Evolutionary conservation across 2,329 filamentous ascomycete species (phyloP).

Genomic region (Arthrobotrys entomopaga): DNA sequence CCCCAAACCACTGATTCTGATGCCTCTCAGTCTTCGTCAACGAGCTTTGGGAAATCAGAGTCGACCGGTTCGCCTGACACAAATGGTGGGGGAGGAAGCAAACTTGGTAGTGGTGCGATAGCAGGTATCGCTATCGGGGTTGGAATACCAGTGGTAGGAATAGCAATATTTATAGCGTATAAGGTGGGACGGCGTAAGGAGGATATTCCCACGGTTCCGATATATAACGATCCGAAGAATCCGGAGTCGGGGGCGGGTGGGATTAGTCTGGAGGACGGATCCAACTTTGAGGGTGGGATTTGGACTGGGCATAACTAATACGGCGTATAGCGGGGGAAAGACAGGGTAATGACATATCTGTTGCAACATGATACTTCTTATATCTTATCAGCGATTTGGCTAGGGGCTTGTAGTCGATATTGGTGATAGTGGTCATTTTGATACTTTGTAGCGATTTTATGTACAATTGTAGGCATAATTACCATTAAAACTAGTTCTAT

Average conservation of each 20-base stretch:
- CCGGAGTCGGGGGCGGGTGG: conserved; percentile 11
- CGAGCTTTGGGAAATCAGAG: background rate
- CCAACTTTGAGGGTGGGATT: conserved; percentile 11
- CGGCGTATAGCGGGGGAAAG: background rate
- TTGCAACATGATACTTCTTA: background rate
- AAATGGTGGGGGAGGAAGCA: background rate
- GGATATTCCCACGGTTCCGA: conserved; percentile 37
- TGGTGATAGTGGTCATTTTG: background rate
- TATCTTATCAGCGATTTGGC: background rate
- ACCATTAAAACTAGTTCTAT: no score
- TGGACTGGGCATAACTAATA: background rate
- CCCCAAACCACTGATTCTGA: conserved; percentile 13
- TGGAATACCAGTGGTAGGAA: conserved; percentile 29
- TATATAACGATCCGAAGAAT: conserved; percentile 39
- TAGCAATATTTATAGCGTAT: conserved; percentile 37
- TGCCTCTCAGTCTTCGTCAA: background rate
- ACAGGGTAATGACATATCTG: background rate
- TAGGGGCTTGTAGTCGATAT: background rate
- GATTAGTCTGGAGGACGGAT: no score
- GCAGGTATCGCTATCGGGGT: conserved; percentile 45
- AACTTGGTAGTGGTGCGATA: conserved; percentile 40
- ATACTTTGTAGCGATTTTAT: background rate
- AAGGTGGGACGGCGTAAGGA: conserved; percentile 19
- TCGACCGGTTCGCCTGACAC: background rate
- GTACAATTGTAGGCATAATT: background rate